phyloP scores from a whole-genome alignment of 805 yeast genomes.

The Metschnikowia amazonensis region DNA sequence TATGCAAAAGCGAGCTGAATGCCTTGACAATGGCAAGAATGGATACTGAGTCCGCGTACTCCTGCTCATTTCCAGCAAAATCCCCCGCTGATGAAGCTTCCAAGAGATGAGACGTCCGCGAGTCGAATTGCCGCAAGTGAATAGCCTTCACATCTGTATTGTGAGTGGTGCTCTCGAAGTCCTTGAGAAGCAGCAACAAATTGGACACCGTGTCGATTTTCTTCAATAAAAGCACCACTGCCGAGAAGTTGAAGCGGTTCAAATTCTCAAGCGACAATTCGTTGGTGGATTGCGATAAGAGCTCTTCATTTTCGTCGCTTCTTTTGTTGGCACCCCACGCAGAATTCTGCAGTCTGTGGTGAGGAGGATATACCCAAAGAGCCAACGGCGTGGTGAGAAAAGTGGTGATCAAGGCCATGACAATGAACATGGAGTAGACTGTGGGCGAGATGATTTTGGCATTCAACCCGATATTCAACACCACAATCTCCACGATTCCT shows the following conservation, averaged over 20 bases:
- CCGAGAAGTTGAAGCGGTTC: conserved; percentile 21
- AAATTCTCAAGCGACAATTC: conserved; percentile 18
- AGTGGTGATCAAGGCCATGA: conserved; percentile 78
- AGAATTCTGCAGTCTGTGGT: conserved; percentile 51
- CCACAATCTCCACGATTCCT: conserved; percentile 84
- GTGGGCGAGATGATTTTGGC: conserved; percentile 63
- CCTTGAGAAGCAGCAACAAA: conserved; percentile 31
- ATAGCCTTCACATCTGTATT: conserved; percentile 43
- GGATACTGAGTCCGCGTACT: conserved; percentile 28
- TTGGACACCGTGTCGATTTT: conserved; percentile 32
- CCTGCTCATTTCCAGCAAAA: conserved; percentile 21
- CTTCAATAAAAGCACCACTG: conserved; percentile 26
- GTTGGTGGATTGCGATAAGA: conserved; percentile 8
- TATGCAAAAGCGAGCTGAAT: conserved; percentile 30
- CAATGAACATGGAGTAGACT: conserved; percentile 74
- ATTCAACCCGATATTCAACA: conserved; percentile 66
- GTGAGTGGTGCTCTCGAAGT: conserved; percentile 18
- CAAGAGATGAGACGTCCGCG: conserved; percentile 65
- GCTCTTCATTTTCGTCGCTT: conserved; percentile 6
- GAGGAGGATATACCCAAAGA: conserved; percentile 54
- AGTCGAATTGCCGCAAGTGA: conserved; percentile 56
- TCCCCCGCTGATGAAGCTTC: conserved; percentile 51
- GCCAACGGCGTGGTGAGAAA: conserved; percentile 79
- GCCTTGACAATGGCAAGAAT: conserved; percentile 33
- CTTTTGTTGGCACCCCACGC: conserved; percentile 22